These are phyloP conservation scores for Tricharina praecox DNA, from an alignment of 495 filamentous ascomycete species.

Conservation along the genomic window DNA sequence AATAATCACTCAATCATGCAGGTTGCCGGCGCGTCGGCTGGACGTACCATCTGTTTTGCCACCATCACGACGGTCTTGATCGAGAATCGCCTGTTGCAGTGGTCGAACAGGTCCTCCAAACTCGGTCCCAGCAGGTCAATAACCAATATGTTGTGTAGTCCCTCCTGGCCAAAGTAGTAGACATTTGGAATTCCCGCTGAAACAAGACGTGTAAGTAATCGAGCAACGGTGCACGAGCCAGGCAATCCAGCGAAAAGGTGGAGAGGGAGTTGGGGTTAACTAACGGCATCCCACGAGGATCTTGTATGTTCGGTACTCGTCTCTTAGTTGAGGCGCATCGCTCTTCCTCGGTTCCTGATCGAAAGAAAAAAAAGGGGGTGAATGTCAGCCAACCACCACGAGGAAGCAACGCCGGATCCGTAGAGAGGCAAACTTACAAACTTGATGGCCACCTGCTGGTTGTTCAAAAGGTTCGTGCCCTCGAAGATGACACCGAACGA, in stretches of 20 bases:
- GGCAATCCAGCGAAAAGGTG: slow-evolving; percentile 14
- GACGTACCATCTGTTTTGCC: slow-evolving; percentile 90
- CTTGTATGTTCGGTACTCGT: slow-evolving; percentile 99
- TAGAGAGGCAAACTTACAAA: slow-evolving; percentile 71
- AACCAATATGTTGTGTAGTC: slow-evolving; percentile 96
- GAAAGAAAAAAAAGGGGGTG: slow-evolving; percentile 9
- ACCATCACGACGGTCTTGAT: slow-evolving; percentile 99
- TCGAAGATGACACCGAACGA: slow-evolving; percentile 99
- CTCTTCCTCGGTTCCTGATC: slow-evolving; percentile 89
- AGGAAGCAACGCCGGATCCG: not conserved
- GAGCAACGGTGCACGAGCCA: not conserved
- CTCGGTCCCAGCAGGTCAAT: slow-evolving; percentile 95
- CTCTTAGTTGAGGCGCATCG: slow-evolving; percentile 90
- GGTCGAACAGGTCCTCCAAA: slow-evolving; percentile 94
- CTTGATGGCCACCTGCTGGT: slow-evolving; percentile 98
- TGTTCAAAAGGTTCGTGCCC: slow-evolving; percentile 95
- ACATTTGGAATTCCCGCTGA: slow-evolving; percentile 97
- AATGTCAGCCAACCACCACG: not conserved
- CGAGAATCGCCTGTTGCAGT: slow-evolving; percentile 86
- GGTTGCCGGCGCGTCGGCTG: not conserved
- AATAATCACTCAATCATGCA: slow-evolving; percentile 6
- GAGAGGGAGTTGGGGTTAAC: slow-evolving; percentile 32
- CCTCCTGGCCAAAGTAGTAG: slow-evolving; percentile 99
- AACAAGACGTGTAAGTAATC: slow-evolving; percentile 9
- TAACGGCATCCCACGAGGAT: slow-evolving; percentile 97